Base-by-base conservation (phyloP, 495 filamentous ascomycete species). In the Neurospora sp. region DNA sequence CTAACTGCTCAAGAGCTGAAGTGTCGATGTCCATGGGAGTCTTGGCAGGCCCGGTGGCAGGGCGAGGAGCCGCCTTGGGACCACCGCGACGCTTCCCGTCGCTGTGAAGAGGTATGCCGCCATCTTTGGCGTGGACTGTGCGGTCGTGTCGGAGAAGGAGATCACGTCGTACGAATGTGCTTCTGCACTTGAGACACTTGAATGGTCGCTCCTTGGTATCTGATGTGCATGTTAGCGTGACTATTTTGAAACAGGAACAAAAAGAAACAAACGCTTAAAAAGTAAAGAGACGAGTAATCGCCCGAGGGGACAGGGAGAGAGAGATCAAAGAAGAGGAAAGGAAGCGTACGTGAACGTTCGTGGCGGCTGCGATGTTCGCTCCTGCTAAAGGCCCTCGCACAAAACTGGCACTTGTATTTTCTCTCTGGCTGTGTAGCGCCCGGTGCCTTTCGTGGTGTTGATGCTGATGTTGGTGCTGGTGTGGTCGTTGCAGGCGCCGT, bases 351-450 rank as follows among this genome's bases (percentile, higher is more conserved):
- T 78, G 94, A 97, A 83, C 96, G 88, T 83, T 99, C 96, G 84
- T 99, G 96, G 85, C 96, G 87, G 84, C 94, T 97, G 75, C 96
- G 90, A 84, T 99, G 96, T 82, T 99, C 96, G 81, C 94, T 97
- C 81, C 96, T 88, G 85, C 93, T 97, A 81, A 99, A 99, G 71
- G 96, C 96, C 80, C 96, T 89, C 83, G 92, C 93, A 86, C 96
- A 99, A 84, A 97, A 99, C 87, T 97, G 93, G 85, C 96, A 99
- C 84, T 98, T 97, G 89, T 99, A 99, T 83, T 97, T 98, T 86
- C 94, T 93, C 86, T 98, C 94, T 59, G 94, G 79, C 28, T 66
- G 54, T 34, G 38, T 92, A 66, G 88, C 88, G 77, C 88, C 81
- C 45, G 88, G 84, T 72, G 88, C 81, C 81, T 90, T 90, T 76